Evolutionary conservation across 345 rosid species (phyloP), one percentile per base, ranked within the genome.

Genomic region (Isatis tinctoria): DNA sequence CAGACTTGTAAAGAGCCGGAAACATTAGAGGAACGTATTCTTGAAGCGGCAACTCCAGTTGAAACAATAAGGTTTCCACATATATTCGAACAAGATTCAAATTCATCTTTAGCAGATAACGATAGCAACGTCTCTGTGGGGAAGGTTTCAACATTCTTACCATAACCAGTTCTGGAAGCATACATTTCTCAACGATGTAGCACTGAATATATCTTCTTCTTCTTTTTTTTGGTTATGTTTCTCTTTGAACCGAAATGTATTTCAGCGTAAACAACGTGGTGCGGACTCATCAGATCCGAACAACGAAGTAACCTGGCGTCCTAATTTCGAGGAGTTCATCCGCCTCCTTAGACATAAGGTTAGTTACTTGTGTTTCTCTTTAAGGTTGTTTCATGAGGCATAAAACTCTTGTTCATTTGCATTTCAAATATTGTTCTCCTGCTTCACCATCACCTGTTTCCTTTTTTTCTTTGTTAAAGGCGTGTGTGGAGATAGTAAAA

Each of bases 271-370:
- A 79, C 77, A 30, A 79, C 80, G 69, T 65, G 74, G 75, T 69
- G 59, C 79, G 53, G 91, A 83, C 60, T 69, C 82, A 39, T 81
- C 74, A 49, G 63, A 49, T 43, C 33, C 52, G 13, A 82, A 81
- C 62, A 84, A 82, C 27, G 58, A 52, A 60, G 82, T 86, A 72
- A 80, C 86, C 54, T 95, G 96, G 95, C 93, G 93, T 78, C 92
- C 87, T 75, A 95, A 88, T 79, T 86, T 82, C 49, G 97, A 90
- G 85, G 97, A 85, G 80, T 86, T 92, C 76, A 65, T 85, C 41
- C 90, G 81, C 51, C 78, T 67, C 24, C 88, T 88, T 75, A 85
- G 96, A 83, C 93, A 92, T 76, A 87, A 92, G 97, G 97, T 92
- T 73, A 54, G 85, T 75, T 80, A 33, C 33, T 40, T 2, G 4